Evolutionary conservation across 2,329 filamentous ascomycete species (phyloP), one percentile per base, ranked within the genome.

Genomic region (Aspergillus amoenus): DNA sequence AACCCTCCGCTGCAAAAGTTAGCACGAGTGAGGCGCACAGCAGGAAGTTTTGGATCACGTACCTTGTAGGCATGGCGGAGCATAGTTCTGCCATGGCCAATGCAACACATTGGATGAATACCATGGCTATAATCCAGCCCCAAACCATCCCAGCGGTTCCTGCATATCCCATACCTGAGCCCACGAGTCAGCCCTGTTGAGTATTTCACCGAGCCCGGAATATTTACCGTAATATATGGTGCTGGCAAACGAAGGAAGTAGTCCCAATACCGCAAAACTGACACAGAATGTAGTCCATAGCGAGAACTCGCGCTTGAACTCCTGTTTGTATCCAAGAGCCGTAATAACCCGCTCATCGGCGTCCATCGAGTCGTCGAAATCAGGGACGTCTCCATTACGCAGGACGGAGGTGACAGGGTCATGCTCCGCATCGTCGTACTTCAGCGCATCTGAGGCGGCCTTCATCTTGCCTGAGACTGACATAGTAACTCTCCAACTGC

Each of bases 271-370:
- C 6, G 88, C 87, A 70, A 91, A 91, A 54, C 83, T 87, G 41
- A 91, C 87, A 63, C 86, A 89, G 69, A 91, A 91, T 0, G 87
- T 88, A 5, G 88, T 89, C 82, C 87, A 91, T 13, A 90, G 76
- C 2, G 82, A 87, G 70, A 91, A 90, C 66, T 91, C 88, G 66
- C 88, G 81, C 74, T 85, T 86, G 75, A 86, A 86, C 66, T 86
- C 83, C 52, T 83, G 80, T 69, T 84, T 85, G 70, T 84, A 85
- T 15, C 77, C 77, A 50, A 79, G 65, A 5, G 76, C 75, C 41
- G 68, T 69, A 47, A 79, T 73, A 37, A 76, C 73, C 52, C 71
- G 64, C 55, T 79, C 77, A 60, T 79, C 77, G 7, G 68, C 66
- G 52, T 72, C 68, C 68, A 76, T 71, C 8, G 61, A 62, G 67